phyloP scores from a whole-genome alignment of 257 asterid species.

The Nicotiana tomentosiformis region DNA sequence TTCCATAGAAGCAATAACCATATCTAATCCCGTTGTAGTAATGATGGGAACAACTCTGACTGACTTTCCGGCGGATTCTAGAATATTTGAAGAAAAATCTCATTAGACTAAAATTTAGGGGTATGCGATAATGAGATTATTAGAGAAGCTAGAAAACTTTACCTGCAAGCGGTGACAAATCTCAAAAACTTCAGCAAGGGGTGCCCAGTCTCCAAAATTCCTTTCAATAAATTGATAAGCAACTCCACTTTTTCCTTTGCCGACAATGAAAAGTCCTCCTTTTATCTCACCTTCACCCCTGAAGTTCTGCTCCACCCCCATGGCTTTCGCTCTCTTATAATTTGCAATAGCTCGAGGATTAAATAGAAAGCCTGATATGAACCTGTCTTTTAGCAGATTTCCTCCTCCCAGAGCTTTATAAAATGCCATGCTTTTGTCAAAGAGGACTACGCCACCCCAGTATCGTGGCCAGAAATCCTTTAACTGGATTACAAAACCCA shows the following conservation, averaged over 20 bases:
- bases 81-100: constrained; percentile 4
- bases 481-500: constrained; percentile 34
- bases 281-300: constrained; percentile 81
- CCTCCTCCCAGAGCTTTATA: constrained; percentile 92
- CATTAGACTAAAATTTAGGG: neutral
- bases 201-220: constrained; percentile 90
- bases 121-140: neutral
- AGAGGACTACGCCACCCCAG: constrained; percentile 77
- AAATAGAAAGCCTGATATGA: constrained; percentile 68
- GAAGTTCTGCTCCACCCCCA: constrained; percentile 56
- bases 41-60: constrained; percentile 7
- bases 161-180: constrained; percentile 76
- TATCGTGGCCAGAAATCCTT: constrained; percentile 86
- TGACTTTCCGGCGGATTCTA: constrained; percentile 26
- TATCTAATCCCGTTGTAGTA: neutral
- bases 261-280: constrained; percentile 74
- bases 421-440: constrained; percentile 53
- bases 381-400: constrained; percentile 67
- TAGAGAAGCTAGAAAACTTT: constrained; percentile 12
- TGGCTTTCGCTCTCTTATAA: constrained; percentile 65
- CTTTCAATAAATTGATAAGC: constrained; percentile 86
- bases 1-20: neutral
- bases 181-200: constrained; percentile 62
- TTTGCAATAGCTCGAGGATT: constrained; percentile 81
- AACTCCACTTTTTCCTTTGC: constrained; percentile 67